Conservation (phyloP, 345 rosid genomes). For the Syzygium jambos region DNA sequence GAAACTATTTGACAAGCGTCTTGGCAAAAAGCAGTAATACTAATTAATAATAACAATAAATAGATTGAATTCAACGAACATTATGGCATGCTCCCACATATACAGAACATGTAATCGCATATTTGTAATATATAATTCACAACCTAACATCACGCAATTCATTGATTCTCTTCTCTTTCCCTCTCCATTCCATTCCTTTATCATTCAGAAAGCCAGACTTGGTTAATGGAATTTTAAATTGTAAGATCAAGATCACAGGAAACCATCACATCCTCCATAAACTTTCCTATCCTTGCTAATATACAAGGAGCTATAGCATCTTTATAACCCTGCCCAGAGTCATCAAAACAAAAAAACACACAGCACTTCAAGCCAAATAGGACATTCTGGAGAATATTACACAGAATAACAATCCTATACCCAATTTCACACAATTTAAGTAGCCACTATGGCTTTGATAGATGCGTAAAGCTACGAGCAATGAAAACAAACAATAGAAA, state of each 20-base stretch:
- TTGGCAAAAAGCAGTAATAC: background rate
- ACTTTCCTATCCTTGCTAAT: background rate
- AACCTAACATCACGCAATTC: background rate
- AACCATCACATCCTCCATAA: background rate
- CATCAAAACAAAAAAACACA: background rate
- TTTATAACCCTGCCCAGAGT: background rate
- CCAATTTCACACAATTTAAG: background rate
- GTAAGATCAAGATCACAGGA: background rate
- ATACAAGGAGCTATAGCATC: background rate
- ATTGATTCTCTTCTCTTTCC: background rate
- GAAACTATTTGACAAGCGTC: background rate
- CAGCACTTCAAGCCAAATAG: background rate
- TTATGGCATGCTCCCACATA: background rate
- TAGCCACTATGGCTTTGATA: background rate
- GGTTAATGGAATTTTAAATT: background rate
- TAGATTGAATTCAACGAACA: background rate
- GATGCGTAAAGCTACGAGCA: background rate
- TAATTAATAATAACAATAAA: background rate
- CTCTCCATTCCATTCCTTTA: background rate
- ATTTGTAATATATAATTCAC: background rate
- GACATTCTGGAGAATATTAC: background rate
- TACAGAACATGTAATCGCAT: background rate
- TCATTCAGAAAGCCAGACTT: background rate
- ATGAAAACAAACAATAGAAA: background rate
- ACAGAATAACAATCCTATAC: background rate